Base-by-base conservation (phyloP, 1,284 basidiomycete species). In the Blastosporella zonata region DNA sequence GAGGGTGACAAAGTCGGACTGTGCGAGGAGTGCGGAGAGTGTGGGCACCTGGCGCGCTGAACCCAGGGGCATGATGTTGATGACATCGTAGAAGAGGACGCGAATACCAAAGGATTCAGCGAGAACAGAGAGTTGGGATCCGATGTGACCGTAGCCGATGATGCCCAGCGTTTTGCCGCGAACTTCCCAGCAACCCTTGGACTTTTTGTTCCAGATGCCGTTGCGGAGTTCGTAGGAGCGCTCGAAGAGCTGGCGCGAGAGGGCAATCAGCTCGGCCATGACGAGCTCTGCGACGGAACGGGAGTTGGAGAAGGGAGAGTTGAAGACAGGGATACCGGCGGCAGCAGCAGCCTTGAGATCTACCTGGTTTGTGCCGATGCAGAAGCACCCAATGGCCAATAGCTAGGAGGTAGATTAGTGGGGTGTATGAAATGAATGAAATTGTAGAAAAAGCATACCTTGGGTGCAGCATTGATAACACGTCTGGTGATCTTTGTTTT, bases 231-330 rank as follows among this genome's bases (percentile, higher is more conserved):
- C 97, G 59, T 77, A 81, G 13, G 87, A 75, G 49, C 97, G 88
- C 70, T 99, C 92, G 59, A 89, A 84, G 57, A 97, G 81, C 68
- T 99, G 97, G 34, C 97, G 88, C 10, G 97, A 97, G 54, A 99
- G 86, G 5, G 87, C 87, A 62, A 99, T 85, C 62, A 98, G 78
- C 71, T 99, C 97, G 53, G 85, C 82, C 66, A 99, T 87, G 67
- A 99, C 97, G 42, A 99, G 85, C 73, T 99, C 97, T 40, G 97
- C 97, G 44, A 99, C 97, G 0, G 96, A 98, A 55, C 97, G 92
- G 35, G 97, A 99, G 74, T 99, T 99, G 68, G 97, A 96, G 74
- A 99, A 99, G 27, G 97, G 97, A 10, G 96, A 99, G 72, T 99
- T 99, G 82, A 99, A 99, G 47, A 99, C 97, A 31, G 95, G 92